Evolutionary conservation across 2,329 filamentous ascomycete species (phyloP).

Genomic region (Exophiala oligosperma): DNA sequence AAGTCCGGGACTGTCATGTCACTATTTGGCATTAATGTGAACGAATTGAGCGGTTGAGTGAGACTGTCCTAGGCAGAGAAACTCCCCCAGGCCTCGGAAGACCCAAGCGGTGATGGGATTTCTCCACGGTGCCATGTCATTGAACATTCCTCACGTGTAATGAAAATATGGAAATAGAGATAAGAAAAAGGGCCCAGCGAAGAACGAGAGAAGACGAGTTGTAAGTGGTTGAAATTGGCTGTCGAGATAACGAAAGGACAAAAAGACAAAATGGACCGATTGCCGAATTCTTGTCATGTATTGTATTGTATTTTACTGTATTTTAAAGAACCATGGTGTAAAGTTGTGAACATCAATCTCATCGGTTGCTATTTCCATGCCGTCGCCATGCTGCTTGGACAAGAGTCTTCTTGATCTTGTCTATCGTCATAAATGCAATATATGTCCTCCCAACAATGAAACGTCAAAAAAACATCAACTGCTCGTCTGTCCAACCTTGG

Average conservation of each 20-base stretch:
- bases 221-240: background rate
- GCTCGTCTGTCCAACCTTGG: conserved; percentile 70
- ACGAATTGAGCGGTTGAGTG: too few relatives aligned
- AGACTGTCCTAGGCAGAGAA: too few relatives aligned
- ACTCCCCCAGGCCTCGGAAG: too few relatives aligned
- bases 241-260: background rate
- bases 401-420: too few relatives aligned
- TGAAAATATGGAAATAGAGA: background rate
- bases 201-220: background rate
- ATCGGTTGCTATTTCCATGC: background rate
- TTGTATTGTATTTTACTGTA: background rate
- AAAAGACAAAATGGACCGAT: background rate
- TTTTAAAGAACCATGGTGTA: too few relatives aligned
- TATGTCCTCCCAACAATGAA: background rate
- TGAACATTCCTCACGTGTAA: too few relatives aligned
- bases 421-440: background rate
- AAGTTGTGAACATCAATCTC: background rate
- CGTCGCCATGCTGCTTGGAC: background rate
- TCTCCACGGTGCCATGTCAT: too few relatives aligned
- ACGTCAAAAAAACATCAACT: conserved; percentile 71
- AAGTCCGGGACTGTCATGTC: too few relatives aligned
- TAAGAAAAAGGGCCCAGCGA: background rate
- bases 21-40: too few relatives aligned
- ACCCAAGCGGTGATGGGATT: too few relatives aligned
- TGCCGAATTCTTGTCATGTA: background rate